Percentiles rank a stretch among this genome's conserved stretches.
phyloP scores from a whole-genome alignment of 371 early-diverging fungal species.

The Apophysomyces elegans region DNA sequence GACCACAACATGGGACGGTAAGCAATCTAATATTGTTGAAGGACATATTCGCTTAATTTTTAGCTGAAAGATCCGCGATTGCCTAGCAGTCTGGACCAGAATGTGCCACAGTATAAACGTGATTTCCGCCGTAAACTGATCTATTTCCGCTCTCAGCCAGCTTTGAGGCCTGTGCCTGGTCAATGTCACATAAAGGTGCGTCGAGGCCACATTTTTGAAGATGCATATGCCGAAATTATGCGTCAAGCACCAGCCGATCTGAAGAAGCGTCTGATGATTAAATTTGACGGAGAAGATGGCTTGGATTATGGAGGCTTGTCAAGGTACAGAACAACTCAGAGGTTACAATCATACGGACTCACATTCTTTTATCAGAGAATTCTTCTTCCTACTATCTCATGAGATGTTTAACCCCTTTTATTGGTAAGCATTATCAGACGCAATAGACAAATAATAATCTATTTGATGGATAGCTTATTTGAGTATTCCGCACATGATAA shows the following conservation, averaged over 20 bases:
- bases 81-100: conserved; percentile 91
- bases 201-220: conserved; percentile 90
- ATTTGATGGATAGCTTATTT: conserved; percentile 66
- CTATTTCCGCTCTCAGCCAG: conserved; percentile 94
- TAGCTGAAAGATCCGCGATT: conserved; percentile 78
- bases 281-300: conserved; percentile 98
- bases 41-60: background rate
- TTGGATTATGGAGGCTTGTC: conserved; percentile 98
- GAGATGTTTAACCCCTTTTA: conserved; percentile 99
- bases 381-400: conserved; percentile 94
- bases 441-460: too few species aligned
- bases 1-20: conserved; percentile 94
- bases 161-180: conserved; percentile 89
- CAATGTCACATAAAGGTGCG: conserved; percentile 92
- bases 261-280: conserved; percentile 95
- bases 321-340: conserved; percentile 43
- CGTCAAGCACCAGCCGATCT: conserved; percentile 83
- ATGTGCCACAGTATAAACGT: conserved; percentile 97
- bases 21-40: conserved; percentile 2
- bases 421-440: conserved; percentile 45
- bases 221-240: conserved; percentile 93
- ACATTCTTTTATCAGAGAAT: conserved; percentile 69
- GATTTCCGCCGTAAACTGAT: conserved; percentile 96
- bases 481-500: conserved; percentile 97
- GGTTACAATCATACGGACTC: background rate